A percentile compares a stretch with the other conserved stretches of the same genome.
These are phyloP conservation scores for Capronia coronata DNA, from an alignment of 2,329 filamentous ascomycete species.

Conservation along the genomic window DNA sequence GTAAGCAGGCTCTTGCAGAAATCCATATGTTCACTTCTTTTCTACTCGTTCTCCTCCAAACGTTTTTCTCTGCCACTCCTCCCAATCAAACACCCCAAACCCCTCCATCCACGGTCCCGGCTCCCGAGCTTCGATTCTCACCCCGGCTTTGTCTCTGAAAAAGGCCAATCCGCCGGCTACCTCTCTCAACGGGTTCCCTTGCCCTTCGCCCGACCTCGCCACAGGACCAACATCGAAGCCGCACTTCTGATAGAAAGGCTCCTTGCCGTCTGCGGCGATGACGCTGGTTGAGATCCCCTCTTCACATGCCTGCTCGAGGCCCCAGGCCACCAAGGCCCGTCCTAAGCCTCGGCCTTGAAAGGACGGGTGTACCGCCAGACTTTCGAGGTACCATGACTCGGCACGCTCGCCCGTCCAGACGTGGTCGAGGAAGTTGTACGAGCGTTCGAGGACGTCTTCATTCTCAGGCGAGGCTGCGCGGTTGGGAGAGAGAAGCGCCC, in stretches of 20 bases:
- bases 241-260: slow-evolving; percentile 37
- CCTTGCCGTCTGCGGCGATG: slow-evolving; percentile 36
- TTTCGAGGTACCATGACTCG: slow-evolving; percentile 32
- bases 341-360: slow-evolving; percentile 37
- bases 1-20: too few relatives aligned
- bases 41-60: slow-evolving; percentile 1
- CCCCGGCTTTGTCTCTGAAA: slow-evolving; percentile 22
- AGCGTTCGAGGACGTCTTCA: slow-evolving; percentile 21
- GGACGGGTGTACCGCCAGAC: slow-evolving; percentile 32
- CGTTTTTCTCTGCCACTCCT: too few relatives aligned
- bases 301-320: slow-evolving; percentile 30
- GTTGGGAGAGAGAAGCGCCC: slow-evolving; percentile 17
- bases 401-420: slow-evolving; percentile 31
- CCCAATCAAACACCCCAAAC: slow-evolving; percentile 20
- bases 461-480: slow-evolving; percentile 16
- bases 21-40: too few relatives aligned
- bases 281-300: slow-evolving; percentile 33
- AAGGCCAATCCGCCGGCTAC: slow-evolving; percentile 22
- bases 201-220: slow-evolving; percentile 21
- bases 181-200: slow-evolving; percentile 22
- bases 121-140: slow-evolving; percentile 11
- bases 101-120: slow-evolving; percentile 18
- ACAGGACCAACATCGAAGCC: slow-evolving; percentile 32
- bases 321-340: slow-evolving; percentile 38
- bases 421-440: slow-evolving; percentile 23